Base-by-base conservation (phyloP, 1,284 basidiomycete genomes). In the Fistulina hepatica region DNA sequence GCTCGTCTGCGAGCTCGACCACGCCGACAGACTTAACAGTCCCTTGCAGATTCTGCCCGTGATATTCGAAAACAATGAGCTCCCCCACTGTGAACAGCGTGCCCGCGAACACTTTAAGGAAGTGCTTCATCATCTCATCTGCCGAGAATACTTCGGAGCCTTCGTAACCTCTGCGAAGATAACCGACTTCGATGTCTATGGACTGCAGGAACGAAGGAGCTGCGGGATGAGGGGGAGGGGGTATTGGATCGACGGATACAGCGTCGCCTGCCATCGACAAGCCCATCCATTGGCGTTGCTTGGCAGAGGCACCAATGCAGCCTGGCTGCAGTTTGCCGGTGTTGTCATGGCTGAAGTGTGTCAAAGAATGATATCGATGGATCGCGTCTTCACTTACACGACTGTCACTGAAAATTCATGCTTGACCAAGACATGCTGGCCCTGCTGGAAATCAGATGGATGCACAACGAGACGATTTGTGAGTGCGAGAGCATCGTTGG, bases 11-110 rank as follows among this genome's bases (percentile, higher is more conserved):
- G 3, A 90, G 60, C 27, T 91, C 83, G 26, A 91, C 56, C 7
- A 73, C 59, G 10, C 71, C 68, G 4, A 95, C 55, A 5, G 73
- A 71, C 39, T 76, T 81, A 37, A 97, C 72, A 8, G 59, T 61
- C 2, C 74, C 81, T 53, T 81, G 86, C 49, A 97, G 61, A 45
- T 85, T 84, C 49, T 89, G 80, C 4, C 91, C 90, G 48, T 86
- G 83, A 61, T 81, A 97, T 55, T 97, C 95, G 53, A 95, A 91
- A 2, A 85, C 80, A 41, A 97, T 62, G 12, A 79, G 61, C 56
- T 92, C 77, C 12, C 83, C 77, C 0, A 71, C 60, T 11, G 80
- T 75, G 57, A 95, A 83, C 40, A 91, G 63, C 53, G 81, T 59
- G 15, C 69, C 70, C 42, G 52, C 67, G 58, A 73, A 82, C 1